Percentiles rank a stretch among this genome's conserved stretches.
Evolutionary conservation across 768 basidiomycete genomes (phyloP).

Genomic region (Chalciporus chontae): DNA sequence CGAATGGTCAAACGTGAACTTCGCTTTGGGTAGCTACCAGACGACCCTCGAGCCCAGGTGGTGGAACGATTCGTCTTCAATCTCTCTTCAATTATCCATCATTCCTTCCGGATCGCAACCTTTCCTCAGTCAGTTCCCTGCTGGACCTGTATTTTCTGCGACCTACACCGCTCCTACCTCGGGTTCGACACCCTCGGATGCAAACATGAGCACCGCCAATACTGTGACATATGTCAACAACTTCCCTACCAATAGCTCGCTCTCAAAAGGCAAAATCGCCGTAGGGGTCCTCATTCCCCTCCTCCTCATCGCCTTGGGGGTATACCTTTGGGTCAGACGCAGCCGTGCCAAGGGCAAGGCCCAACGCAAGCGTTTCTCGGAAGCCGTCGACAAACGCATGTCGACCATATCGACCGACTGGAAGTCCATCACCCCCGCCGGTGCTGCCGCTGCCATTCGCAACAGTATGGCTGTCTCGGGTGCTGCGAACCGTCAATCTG

Average conservation of each 20-base stretch:
- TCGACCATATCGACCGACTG: conserved; percentile 75
- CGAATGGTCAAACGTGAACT: conserved; percentile 53
- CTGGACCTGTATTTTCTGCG: conserved; percentile 68
- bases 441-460: conserved; percentile 72
- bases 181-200: conserved; percentile 37
- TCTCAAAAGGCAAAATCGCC: conserved; percentile 56
- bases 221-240: conserved; percentile 40
- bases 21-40: conserved; percentile 45
- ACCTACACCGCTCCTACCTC: conserved; percentile 47
- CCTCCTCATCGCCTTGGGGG: conserved; percentile 46
- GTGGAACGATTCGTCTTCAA: conserved; percentile 59
- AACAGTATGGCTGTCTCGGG: conserved; percentile 52
- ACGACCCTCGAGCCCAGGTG: conserved; percentile 56
- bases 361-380: conserved; percentile 57
- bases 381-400: conserved; percentile 78
- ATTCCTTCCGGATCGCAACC: conserved; percentile 46
- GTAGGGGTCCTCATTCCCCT: conserved; percentile 63
- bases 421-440: conserved; percentile 67
- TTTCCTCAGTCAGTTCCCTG: conserved; percentile 52
- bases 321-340: conserved; percentile 49
- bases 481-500: conserved; percentile 38
- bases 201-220: conserved; percentile 36
- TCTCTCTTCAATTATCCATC: conserved; percentile 58
- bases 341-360: conserved; percentile 47
- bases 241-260: conserved; percentile 33